Evolutionary conservation across 75 land plant species (phyloP), one percentile per base, ranked within the genome.

Genomic region (Pinus taeda): DNA sequence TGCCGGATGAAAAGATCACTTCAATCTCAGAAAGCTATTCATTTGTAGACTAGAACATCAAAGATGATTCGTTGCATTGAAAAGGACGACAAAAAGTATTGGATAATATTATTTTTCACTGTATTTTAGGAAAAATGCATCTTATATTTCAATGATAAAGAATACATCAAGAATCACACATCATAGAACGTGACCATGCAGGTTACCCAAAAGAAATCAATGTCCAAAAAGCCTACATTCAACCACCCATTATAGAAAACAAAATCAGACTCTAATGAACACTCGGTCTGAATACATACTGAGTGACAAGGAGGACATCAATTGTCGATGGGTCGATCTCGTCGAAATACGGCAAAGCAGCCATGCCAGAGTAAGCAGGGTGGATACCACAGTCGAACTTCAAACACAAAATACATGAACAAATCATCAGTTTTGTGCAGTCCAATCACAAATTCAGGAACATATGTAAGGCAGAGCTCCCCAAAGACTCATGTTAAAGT

Each of bases 381-480:
- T 97, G 98, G 59, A 97, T 97, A 64, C 99, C 99, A 81, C 99
- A 97, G 74, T 97, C 99, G 78, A 97, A 97, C 99, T 97, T 64
- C 76, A 71, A 60, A 65, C 3, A 69, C 69, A 70, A 74, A 67
- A 53, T 45, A 77, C 29, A 58, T 13, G 59, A 64, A 74, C n/a
- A 55, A 67, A 17, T n/a, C 20, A 64, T 61, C 77, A 76, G 49
- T 76, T 18, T 71, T 17, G 15, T 36, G 20, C 8, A n/a, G 13
- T 21, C 29, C 24, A 69, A 70, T 20, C 9, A n/a, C 57, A 45
- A 17, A n/a, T 49, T 17, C 21, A 24, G 73, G 55, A 12, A 49
- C 55, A 49, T 45, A 6, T 45, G 0, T 45, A 45, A 45, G 49
- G 49, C 49, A 45, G 1, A 45, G 12, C 30, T 62, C 12, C 65